Evolutionary conservation across 352 stramenopile genomes (phyloP).

Genomic region (Pythium rhizo-oryzae): DNA sequence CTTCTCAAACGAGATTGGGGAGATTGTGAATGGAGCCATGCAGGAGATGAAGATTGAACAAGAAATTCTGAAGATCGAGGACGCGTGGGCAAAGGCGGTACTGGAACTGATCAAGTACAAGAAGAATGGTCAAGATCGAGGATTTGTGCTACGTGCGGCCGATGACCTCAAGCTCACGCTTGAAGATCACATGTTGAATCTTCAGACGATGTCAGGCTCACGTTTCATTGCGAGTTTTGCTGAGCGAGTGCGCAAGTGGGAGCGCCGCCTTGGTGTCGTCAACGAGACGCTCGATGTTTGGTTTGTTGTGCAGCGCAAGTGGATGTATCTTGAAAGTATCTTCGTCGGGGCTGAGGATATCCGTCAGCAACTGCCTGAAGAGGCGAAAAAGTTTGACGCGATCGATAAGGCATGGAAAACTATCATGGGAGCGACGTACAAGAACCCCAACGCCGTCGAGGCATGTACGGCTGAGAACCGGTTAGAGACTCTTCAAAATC

Average conservation of each 20-base stretch:
- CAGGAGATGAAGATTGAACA: constrained; percentile 96
- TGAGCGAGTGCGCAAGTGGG: constrained; percentile 91
- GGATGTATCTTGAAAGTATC: constrained; percentile 96
- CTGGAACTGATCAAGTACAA: constrained; percentile 94
- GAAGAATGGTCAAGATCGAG: constrained; percentile 88
- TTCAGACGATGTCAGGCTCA: constrained; percentile 91
- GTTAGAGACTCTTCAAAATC: constrained; percentile 85
- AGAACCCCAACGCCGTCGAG: constrained; percentile 92
- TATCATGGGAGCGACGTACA: constrained; percentile 92
- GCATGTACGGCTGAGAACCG: constrained; percentile 89
- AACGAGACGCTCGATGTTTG: constrained; percentile 93
- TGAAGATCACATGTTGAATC: constrained; percentile 89
- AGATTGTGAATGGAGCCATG: constrained; percentile 93
- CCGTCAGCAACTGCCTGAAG: constrained; percentile 91
- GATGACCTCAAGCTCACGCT: constrained; percentile 85
- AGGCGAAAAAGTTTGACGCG: constrained; percentile 94
- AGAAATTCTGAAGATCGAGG: constrained; percentile 92
- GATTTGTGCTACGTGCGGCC: constrained; percentile 80
- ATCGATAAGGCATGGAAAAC: constrained; percentile 94
- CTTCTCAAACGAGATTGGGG: constrained; percentile 89
- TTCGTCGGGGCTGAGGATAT: constrained; percentile 95
- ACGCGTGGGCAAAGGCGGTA: constrained; percentile 86
- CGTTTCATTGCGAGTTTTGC: constrained; percentile 91
- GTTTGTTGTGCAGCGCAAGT: constrained; percentile 95
- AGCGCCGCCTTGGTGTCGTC: constrained; percentile 89